These are phyloP conservation scores for Gossypium thurberi DNA, from an alignment of 345 rosid genomes.

Conservation along the genomic window DNA sequence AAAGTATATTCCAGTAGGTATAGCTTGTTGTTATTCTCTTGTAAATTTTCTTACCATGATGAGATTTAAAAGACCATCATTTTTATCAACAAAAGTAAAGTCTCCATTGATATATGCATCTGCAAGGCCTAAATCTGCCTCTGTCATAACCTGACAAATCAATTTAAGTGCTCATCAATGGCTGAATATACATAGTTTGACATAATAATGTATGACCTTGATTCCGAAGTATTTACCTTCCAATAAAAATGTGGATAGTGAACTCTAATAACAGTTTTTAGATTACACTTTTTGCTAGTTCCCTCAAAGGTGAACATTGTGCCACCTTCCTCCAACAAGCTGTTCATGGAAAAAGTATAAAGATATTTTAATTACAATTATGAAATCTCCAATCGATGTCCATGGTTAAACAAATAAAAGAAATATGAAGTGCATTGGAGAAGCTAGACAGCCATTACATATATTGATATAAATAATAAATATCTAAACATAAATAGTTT, in stretches of 20 bases:
- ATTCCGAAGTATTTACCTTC: constrained; percentile 46
- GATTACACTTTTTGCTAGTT: constrained; percentile 31
- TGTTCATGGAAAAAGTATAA: constrained; percentile 13
- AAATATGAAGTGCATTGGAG: background rate
- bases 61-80: constrained; percentile 66
- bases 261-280: constrained; percentile 48
- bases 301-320: constrained; percentile 71
- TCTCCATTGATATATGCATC: constrained; percentile 83
- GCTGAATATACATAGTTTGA: background rate
- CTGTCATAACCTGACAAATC: constrained; percentile 60
- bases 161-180: background rate
- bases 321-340: constrained; percentile 88
- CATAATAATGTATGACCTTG: background rate
- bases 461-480: no score
- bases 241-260: constrained; percentile 84
- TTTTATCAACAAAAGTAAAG: constrained; percentile 68
- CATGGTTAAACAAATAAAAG: background rate
- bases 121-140: constrained; percentile 90
- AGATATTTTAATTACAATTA: background rate
- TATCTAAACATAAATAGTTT: background rate
- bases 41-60: constrained; percentile 44
- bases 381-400: no score
- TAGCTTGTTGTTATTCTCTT: background rate
- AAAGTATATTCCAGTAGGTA: background rate
- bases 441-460: background rate